A percentile compares a stretch with the other conserved stretches of the same genome.
Evolutionary conservation across 2,329 filamentous ascomycete species (phyloP).

Genomic region (Curvularia sp.): DNA sequence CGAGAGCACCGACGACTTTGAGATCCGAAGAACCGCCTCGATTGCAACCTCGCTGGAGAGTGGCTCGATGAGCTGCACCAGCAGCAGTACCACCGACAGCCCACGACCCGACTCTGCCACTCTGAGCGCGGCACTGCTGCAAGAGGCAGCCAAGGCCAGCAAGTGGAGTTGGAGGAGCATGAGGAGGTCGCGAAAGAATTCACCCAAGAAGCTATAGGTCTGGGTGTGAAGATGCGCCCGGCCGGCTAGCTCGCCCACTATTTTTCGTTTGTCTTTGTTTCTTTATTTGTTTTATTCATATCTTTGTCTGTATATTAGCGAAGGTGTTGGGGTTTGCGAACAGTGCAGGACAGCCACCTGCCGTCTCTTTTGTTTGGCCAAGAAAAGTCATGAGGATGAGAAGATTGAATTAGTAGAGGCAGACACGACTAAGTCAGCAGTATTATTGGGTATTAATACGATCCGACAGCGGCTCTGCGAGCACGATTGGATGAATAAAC

Average conservation of each 20-base stretch:
- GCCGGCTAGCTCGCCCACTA: constrained; percentile 6
- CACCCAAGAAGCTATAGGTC: constrained; percentile 3
- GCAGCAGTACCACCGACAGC: constrained; percentile 26
- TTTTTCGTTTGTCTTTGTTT: constrained; percentile 13
- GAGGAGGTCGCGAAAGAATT: constrained; percentile 28
- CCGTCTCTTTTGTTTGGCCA: constrained; percentile 23
- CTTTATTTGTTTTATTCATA: constrained; percentile 9
- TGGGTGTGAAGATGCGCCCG: not conserved
- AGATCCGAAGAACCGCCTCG: constrained; percentile 33
- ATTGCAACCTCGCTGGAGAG: constrained; percentile 30
- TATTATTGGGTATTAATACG: constrained; percentile 15
- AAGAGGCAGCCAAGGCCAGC: constrained; percentile 21
- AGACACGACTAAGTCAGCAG: not conserved
- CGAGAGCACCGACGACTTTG: constrained; percentile 36
- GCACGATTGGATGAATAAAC: not conserved
- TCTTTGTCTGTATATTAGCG: constrained; percentile 23
- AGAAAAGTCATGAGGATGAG: not conserved
- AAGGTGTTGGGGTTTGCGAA: constrained; percentile 22
- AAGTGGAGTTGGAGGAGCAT: constrained; percentile 35
- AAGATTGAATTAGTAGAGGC: not conserved
- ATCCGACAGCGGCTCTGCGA: constrained; percentile 4
- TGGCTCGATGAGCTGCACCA: constrained; percentile 18
- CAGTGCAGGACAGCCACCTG: constrained; percentile 8
- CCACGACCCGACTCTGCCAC: constrained; percentile 46
- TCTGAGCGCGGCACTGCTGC: constrained; percentile 26